phyloP scores from a whole-genome alignment of 331 rosid species.

The Acacia concinna region DNA sequence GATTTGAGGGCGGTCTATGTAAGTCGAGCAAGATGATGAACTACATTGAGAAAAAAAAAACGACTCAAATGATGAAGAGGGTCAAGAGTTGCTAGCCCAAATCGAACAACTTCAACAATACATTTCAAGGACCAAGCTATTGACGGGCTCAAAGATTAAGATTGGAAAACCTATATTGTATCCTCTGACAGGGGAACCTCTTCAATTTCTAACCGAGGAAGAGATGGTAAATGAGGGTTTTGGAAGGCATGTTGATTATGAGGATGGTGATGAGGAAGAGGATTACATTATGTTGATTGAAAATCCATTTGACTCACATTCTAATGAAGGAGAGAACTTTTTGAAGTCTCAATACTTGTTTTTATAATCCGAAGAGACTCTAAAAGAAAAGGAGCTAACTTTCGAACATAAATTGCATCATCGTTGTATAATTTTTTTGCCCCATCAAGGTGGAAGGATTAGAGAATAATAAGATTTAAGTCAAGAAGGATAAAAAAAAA shows the following conservation, averaged over 20 bases:
- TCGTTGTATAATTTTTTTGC: too few relatives aligned
- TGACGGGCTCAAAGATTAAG: neutral
- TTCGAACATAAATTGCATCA: neutral
- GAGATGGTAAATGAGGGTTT: neutral
- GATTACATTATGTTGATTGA: neutral
- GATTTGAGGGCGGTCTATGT: neutral
- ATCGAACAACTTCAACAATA: neutral
- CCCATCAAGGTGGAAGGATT: too few relatives aligned
- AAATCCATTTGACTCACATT: too few relatives aligned
- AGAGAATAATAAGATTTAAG: too few relatives aligned
- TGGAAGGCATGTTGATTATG: neutral
- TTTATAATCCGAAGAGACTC: neutral
- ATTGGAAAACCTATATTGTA: neutral
- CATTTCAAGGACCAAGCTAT: neutral
- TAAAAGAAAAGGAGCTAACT: neutral
- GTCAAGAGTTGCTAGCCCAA: neutral
- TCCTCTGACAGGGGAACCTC: neutral
- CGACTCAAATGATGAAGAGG: neutral
- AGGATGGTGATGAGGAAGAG: too few relatives aligned
- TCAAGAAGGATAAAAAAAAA: too few relatives aligned
- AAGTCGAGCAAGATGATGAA: slow-evolving; percentile 24
- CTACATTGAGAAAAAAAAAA: neutral
- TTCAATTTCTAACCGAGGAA: neutral
- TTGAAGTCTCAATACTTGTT: neutral
- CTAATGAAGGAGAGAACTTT: too few relatives aligned